Evolutionary conservation across 1,139 yeast species (phyloP).

Genomic region (Taiozyma onychis): DNA sequence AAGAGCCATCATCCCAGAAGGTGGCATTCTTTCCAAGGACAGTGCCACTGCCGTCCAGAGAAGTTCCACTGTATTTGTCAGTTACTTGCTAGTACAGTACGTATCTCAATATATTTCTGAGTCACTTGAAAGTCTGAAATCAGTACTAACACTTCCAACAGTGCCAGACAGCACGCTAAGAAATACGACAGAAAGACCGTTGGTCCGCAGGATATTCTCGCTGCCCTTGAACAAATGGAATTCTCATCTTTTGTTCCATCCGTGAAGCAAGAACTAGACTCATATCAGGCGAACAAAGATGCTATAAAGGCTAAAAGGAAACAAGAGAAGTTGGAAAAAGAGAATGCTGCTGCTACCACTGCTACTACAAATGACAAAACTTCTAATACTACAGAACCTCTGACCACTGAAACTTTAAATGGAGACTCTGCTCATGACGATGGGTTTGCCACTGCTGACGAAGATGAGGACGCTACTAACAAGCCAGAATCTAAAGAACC

Average conservation of each 20-base stretch:
- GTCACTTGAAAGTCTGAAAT: background rate
- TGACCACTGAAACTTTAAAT: background rate
- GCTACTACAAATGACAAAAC: background rate
- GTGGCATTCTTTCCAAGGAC: slow-evolving; percentile 53
- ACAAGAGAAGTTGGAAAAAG: slow-evolving; percentile 19
- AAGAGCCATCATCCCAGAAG: slow-evolving; percentile 36
- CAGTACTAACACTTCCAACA: background rate
- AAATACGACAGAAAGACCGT: slow-evolving; percentile 53
- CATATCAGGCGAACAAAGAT: slow-evolving; percentile 39
- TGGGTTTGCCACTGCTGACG: background rate
- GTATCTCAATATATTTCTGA: background rate
- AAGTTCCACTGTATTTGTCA: slow-evolving; percentile 69
- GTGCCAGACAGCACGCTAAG: slow-evolving; percentile 50
- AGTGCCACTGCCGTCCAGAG: slow-evolving; percentile 62
- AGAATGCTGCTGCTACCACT: slow-evolving; percentile 6
- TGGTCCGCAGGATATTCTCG: slow-evolving; percentile 58
- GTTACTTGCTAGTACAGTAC: slow-evolving; percentile 50
- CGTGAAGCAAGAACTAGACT: slow-evolving; percentile 43
- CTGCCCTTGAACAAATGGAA: slow-evolving; percentile 52
- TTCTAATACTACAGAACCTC: too few relatives aligned
- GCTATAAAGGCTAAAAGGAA: slow-evolving; percentile 26
- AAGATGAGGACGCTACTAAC: background rate
- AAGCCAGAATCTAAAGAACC: background rate
- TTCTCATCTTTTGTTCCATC: slow-evolving; percentile 50
- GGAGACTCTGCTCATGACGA: background rate